phyloP scores from a whole-genome alignment of 2,329 filamentous ascomycete genomes.

The Knoxdaviesia capensis region DNA sequence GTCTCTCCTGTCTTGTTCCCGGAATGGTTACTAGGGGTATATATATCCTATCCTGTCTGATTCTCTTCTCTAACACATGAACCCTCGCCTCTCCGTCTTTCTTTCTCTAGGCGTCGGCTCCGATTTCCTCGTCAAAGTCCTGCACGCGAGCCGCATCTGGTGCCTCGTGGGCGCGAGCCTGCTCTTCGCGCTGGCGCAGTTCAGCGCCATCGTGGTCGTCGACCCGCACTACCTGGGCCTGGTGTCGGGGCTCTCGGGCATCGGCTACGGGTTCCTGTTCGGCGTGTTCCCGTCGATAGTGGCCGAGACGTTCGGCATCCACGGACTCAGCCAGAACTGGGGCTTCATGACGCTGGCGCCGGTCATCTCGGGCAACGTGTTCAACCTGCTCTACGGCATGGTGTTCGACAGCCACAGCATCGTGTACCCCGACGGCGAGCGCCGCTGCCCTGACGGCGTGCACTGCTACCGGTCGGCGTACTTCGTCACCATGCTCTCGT shows the following conservation, averaged over 20 bases:
- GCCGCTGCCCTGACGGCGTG: slow-evolving; percentile 57
- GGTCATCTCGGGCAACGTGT: slow-evolving; percentile 72
- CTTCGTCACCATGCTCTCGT: slow-evolving; percentile 53
- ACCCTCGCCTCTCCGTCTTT: slow-evolving; percentile 1
- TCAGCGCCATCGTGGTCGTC: slow-evolving; percentile 52
- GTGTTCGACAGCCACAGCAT: slow-evolving; percentile 69
- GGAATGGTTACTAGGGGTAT: not conserved
- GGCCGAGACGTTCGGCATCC: slow-evolving; percentile 78
- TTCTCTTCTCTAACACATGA: not conserved
- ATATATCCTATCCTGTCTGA: not conserved
- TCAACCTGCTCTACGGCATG: slow-evolving; percentile 75
- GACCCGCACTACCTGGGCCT: slow-evolving; percentile 60
- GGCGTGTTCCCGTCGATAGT: slow-evolving; percentile 82
- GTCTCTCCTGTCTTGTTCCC: slow-evolving; percentile 7
- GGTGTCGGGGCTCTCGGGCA: slow-evolving; percentile 65
- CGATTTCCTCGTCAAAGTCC: slow-evolving; percentile 67
- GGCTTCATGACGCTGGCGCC: slow-evolving; percentile 83
- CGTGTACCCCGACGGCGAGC: slow-evolving; percentile 45
- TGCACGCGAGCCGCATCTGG: slow-evolving; percentile 74
- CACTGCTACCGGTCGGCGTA: slow-evolving; percentile 71
- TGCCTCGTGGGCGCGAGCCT: slow-evolving; percentile 60
- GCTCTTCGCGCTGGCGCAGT: slow-evolving; percentile 63
- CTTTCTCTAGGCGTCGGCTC: slow-evolving; percentile 53
- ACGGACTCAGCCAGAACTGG: slow-evolving; percentile 87
- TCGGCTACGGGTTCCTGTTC: slow-evolving; percentile 86